Percentiles rank a stretch among this genome's conserved stretches.
Evolutionary conservation across 2,329 filamentous ascomycete genomes (phyloP).

Genomic region (Juglanconis sp.): DNA sequence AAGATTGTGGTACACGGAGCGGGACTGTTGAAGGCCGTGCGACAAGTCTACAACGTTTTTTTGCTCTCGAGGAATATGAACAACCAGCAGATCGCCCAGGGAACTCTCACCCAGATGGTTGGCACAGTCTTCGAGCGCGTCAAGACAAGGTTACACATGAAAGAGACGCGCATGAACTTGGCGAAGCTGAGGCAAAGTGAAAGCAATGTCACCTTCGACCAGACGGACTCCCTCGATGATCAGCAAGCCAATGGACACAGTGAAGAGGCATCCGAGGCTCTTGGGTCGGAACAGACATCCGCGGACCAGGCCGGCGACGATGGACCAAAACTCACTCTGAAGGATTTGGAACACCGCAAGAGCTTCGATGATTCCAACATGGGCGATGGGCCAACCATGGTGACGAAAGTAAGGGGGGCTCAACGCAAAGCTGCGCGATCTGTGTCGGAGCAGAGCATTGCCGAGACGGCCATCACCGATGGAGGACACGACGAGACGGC

Average conservation of each 20-base stretch:
- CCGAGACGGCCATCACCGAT: constrained; percentile 41
- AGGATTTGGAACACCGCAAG: constrained; percentile 65
- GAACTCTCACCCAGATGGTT: constrained; percentile 96
- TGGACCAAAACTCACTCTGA: constrained; percentile 58
- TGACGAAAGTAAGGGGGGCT: constrained; percentile 55
- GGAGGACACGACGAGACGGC: constrained; percentile 51
- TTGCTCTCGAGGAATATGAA: constrained; percentile 87
- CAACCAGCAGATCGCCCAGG: constrained; percentile 96
- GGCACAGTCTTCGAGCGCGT: constrained; percentile 97
- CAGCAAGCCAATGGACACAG: constrained; percentile 37
- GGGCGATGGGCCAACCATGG: constrained; percentile 65
- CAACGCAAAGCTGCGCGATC: constrained; percentile 41
- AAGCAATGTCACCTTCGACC: constrained; percentile 51
- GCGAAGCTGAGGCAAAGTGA: constrained; percentile 49
- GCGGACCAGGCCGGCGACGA: constrained; percentile 33
- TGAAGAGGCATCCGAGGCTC: constrained; percentile 33
- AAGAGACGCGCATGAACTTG: constrained; percentile 69
- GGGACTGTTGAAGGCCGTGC: constrained; percentile 90
- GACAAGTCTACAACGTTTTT: constrained; percentile 99
- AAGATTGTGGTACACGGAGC: constrained; percentile 98
- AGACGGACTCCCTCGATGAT: constrained; percentile 36
- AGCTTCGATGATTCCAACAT: constrained; percentile 67
- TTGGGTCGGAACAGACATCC: constrained; percentile 25
- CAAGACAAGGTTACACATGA: constrained; percentile 79
- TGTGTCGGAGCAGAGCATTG: constrained; percentile 47